Base-by-base conservation (phyloP, 768 basidiomycete genomes). In the Phanerochaete sordida region DNA sequence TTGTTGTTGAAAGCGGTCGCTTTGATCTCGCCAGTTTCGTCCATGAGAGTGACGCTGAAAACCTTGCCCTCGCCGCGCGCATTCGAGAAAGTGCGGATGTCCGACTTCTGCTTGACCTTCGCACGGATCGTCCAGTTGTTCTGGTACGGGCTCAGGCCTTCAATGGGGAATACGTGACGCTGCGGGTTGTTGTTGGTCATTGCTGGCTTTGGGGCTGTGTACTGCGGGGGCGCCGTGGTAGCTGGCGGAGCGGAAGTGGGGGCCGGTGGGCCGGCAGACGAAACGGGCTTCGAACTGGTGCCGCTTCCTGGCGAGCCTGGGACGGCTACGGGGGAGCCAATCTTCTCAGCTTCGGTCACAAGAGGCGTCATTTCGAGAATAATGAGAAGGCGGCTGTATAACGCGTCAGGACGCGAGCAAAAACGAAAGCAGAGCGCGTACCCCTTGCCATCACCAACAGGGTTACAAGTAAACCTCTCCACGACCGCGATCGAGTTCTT, bases 101-200 rank as follows among this genome's bases (percentile, higher is more conserved):
- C 97, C 1, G 85, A 84, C 73, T 96, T 98, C 62, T 90, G 84
- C 13, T 86, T 90, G 51, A 98, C 93, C 44, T 93, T 88, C 28
- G 93, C 96, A 72, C 94, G 95, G 79, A 98, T 96, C 11, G 92
- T 95, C 97, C 97, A 99, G 73, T 93, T 93, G 77, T 96, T 98
- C 74, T 97, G 94, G 68, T 98, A 98, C 9, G 96, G 96, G 69
- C 91, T 95, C 47, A 98, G 82, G 5, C 87, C 90, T 70, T 97
- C 96, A 64, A 99, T 98, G 1, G 95, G 96, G 73, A 87, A 87
- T 31, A 87, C 72, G 15, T 48, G 50, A 16, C 60, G 33, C 15
- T 26, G 35, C 7, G 12, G 9, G 52, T 47, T 12, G 61, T 31
- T 21, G 23, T 37, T 50, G 58, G 47, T 23, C n/a, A 26, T 24